Conservation (phyloP, 306 rosid species). For the Ochetophila trinervis region DNA sequence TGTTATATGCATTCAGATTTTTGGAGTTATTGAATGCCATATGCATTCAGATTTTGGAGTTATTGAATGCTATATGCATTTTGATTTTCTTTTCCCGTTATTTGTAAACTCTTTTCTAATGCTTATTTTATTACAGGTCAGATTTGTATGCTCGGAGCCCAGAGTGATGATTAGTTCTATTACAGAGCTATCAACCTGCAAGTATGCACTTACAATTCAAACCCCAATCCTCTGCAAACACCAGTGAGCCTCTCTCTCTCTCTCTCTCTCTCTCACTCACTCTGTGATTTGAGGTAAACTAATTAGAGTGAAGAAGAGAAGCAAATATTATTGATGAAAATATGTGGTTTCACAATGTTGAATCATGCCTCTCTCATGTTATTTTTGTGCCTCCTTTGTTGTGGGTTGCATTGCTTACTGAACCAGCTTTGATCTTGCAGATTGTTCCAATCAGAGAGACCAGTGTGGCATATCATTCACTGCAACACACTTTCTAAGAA, state of each 20-base stretch:
- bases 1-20: constrained; percentile 1
- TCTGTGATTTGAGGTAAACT: neutral
- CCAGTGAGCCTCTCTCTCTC: constrained; percentile 53
- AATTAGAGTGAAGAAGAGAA: neutral
- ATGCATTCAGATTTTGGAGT: constrained; percentile 9
- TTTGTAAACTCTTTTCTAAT: neutral
- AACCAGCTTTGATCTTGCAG: constrained; percentile 37
- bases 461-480: constrained; percentile 76
- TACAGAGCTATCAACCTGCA: constrained; percentile 95
- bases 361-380: neutral
- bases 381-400: neutral
- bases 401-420: neutral
- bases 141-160: constrained; percentile 92
- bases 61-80: constrained; percentile 1
- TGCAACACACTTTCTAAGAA: constrained; percentile 71
- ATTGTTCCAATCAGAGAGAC: constrained; percentile 89
- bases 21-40: constrained; percentile 14
- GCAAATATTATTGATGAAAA: neutral
- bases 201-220: constrained; percentile 86
- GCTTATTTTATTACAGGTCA: constrained; percentile 48
- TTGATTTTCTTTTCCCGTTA: constrained; percentile 12
- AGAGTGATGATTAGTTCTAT: constrained; percentile 78
- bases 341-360: neutral
- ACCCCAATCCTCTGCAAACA: constrained; percentile 92
- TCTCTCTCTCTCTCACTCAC: constrained; percentile 8